phyloP scores from a whole-genome alignment of 2,329 filamentous ascomycete species.

The Hypoxylon sp. region DNA sequence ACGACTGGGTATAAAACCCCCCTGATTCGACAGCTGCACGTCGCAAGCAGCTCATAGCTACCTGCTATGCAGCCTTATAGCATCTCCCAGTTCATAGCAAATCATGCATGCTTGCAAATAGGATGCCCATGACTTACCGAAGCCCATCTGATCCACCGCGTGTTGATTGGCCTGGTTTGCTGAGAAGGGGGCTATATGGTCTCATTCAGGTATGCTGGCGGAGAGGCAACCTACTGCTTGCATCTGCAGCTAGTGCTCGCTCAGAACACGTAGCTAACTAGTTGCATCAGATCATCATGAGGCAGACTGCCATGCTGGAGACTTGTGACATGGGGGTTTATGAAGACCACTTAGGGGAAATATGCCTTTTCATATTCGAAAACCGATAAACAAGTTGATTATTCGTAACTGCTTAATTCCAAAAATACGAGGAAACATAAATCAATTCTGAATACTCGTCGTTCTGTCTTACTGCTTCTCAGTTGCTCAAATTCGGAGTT shows the following conservation, averaged over 20 bases:
- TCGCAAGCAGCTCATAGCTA: constrained; percentile 21
- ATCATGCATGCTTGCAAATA: constrained; percentile 23
- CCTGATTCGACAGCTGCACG: constrained; percentile 36
- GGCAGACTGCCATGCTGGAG: not conserved
- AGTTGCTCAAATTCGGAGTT: too few species aligned
- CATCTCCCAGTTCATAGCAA: constrained; percentile 15
- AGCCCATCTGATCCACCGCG: constrained; percentile 1
- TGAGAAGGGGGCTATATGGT: constrained; percentile 12
- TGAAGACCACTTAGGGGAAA: too few species aligned
- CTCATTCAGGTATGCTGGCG: constrained; percentile 13
- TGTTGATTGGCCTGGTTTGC: constrained; percentile 21
- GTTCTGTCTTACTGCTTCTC: too few species aligned
- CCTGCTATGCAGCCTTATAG: constrained; percentile 39
- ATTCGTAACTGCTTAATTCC: not conserved
- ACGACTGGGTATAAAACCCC: not conserved
- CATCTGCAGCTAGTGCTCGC: not conserved
- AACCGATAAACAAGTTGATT: too few species aligned
- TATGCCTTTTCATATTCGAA: too few species aligned
- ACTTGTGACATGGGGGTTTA: not conserved
- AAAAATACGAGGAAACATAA: not conserved
- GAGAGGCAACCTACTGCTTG: not conserved
- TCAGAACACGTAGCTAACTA: not conserved
- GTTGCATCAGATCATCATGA: not conserved
- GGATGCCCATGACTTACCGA: constrained; percentile 34
- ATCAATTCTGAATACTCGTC: not conserved